Base-by-base conservation (phyloP, 352 stramenopile genomes). In the Phytophthora kernoviae region DNA sequence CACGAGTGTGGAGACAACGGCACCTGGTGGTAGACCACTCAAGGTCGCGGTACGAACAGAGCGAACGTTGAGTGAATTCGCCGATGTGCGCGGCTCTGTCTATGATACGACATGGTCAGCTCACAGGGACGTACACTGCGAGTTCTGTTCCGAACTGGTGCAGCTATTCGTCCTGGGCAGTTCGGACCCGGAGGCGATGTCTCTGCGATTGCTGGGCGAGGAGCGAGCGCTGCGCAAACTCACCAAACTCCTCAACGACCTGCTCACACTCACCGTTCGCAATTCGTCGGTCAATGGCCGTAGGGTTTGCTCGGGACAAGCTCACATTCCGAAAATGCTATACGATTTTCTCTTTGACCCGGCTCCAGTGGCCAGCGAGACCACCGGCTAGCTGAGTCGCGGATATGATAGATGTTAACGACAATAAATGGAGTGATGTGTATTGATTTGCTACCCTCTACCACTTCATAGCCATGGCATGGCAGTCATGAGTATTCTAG, bases 311-410 rank as follows among this genome's bases (percentile, higher is more conserved):
- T 45, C 42, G 14, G 63, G 58, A 14, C 63, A 77, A 58, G 58
- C 63, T 26, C 56, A 70, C 20, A 57, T 77, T 2, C 68, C 68
- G 4, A 58, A 63, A 30, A 43, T 73, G 33, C 50, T 77, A 11
- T 52, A 67, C 63, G 62, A 49, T 18, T 77, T 77, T 37, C 40
- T 77, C 20, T 68, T 77, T 26, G 50, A 46, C 17, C 17, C 30
- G 40, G 22, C 6, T 32, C 52, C 52, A 8, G 48, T 58, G 27
- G 39, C 54, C 24, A 27, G 24, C 18, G 26, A 59, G 12, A 36
- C 49, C 15, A 18, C 47, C 27, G 54, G 55, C 26, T 18, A 37
- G 15, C 18, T 58, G 11, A 30, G 6, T 3, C 24, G 24, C 24
- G 6, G 24, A 30, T 3, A 30, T 6, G 24, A 30, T 30, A 30